phyloP scores from a whole-genome alignment of 345 rosid genomes.

The Microthlaspi erraticum region DNA sequence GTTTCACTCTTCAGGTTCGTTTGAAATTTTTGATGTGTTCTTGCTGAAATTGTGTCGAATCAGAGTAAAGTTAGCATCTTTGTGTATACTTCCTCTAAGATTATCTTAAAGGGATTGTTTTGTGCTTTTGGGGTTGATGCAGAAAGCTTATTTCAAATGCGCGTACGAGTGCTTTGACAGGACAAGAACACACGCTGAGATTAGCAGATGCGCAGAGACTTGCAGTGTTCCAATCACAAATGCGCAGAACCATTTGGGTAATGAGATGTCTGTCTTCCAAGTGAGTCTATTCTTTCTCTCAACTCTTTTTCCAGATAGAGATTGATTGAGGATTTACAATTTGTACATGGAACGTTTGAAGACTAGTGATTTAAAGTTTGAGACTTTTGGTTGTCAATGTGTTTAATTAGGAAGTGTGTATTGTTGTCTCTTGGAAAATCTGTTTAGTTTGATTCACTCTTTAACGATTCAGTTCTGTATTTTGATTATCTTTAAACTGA shows the following conservation, averaged over 20 bases:
- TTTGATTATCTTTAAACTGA: neutral
- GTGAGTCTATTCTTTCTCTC: constrained; percentile 45
- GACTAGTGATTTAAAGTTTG: neutral
- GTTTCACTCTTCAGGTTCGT: constrained; percentile 86
- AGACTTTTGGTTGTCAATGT: neutral
- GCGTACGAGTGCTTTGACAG: constrained; percentile 93
- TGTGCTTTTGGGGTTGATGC: constrained; percentile 38
- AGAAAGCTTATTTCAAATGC: constrained; percentile 94
- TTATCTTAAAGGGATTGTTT: neutral
- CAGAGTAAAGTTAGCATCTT: constrained; percentile 10
- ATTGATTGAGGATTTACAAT: neutral
- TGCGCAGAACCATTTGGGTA: constrained; percentile 78
- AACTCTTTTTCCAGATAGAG: neutral
- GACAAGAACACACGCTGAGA: constrained; percentile 71
- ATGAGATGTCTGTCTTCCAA: constrained; percentile 84
- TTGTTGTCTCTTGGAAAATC: neutral
- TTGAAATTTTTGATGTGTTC: neutral
- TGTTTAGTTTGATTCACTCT: neutral
- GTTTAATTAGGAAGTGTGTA: neutral
- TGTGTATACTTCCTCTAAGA: neutral
- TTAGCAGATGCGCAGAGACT: constrained; percentile 73
- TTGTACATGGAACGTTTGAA: neutral
- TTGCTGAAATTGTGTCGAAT: neutral
- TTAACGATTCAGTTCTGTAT: neutral
- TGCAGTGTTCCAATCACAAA: constrained; percentile 78